Evolutionary conservation across 352 stramenopile genomes (phyloP).

Genomic region (Phytopythium montanum): DNA sequence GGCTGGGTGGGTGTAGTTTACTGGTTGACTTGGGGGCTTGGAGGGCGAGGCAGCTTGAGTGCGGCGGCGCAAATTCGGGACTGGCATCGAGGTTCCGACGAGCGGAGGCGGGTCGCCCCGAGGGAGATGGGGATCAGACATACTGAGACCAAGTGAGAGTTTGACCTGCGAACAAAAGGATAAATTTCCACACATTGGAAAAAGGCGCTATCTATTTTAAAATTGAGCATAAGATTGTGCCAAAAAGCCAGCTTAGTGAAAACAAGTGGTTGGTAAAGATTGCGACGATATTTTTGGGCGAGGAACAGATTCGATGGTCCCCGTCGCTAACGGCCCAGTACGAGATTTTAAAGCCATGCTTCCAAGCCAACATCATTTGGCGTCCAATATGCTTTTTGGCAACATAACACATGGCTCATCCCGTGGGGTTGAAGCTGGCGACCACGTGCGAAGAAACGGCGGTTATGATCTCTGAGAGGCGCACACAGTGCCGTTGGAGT

Average conservation of each 20-base stretch:
- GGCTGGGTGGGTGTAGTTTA: slow-evolving; percentile 8
- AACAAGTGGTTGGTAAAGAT: no score
- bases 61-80: slow-evolving; percentile 28
- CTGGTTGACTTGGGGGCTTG: background rate
- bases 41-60: slow-evolving; percentile 9
- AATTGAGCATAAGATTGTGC: no score
- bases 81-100: slow-evolving; percentile 16
- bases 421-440: slow-evolving; percentile 1
- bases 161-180: background rate
- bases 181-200: background rate
- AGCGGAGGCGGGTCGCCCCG: background rate
- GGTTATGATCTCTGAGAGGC: background rate
- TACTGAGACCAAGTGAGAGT: no score
- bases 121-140: background rate
- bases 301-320: no score
- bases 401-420: background rate
- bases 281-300: no score
- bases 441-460: background rate
- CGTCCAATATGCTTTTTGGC: no score
- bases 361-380: no score
- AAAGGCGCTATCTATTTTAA: no score
- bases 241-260: no score
- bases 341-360: no score
- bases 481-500: background rate
- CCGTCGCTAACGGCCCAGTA: no score